Conservation (phyloP, 2,329 filamentous ascomycete species). For the Eutypella sp. region DNA sequence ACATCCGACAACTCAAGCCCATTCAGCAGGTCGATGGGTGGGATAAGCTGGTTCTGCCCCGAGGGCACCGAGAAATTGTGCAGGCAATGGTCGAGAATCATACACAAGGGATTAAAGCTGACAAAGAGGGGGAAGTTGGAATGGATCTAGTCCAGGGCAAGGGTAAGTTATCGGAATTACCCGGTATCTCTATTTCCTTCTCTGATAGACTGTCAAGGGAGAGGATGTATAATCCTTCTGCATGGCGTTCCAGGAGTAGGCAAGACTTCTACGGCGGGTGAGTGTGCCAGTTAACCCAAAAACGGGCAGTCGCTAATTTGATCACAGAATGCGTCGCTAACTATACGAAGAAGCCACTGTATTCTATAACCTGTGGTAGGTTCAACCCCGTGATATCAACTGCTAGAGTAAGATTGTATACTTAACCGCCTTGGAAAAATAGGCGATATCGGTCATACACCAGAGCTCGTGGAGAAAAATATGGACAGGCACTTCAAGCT, state of each 20-base stretch:
- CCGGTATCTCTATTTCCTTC: conserved; percentile 3
- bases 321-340: conserved; percentile 17
- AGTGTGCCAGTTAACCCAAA: not conserved
- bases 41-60: conserved; percentile 23
- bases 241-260: conserved; percentile 29
- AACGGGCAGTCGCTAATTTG: too few relatives aligned
- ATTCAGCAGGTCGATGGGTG: conserved; percentile 14
- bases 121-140: conserved; percentile 7
- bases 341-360: conserved; percentile 11
- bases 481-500: conserved; percentile 17
- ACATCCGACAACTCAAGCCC: conserved; percentile 3
- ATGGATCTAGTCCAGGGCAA: conserved; percentile 26
- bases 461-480: conserved; percentile 23
- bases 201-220: conserved; percentile 13
- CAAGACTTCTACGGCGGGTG: conserved; percentile 28
- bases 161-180: conserved; percentile 16
- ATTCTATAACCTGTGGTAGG: conserved; percentile 16
- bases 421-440: not conserved
- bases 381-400: not conserved
- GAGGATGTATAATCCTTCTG: conserved; percentile 28
- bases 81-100: conserved; percentile 25
- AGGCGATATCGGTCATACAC: conserved; percentile 28
- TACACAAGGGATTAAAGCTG: conserved; percentile 4
- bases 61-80: conserved; percentile 23
- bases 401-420: not conserved